These are phyloP conservation scores for Trypanosoma melophagium DNA, from an alignment of 208 protist species.

Conservation along the genomic window DNA sequence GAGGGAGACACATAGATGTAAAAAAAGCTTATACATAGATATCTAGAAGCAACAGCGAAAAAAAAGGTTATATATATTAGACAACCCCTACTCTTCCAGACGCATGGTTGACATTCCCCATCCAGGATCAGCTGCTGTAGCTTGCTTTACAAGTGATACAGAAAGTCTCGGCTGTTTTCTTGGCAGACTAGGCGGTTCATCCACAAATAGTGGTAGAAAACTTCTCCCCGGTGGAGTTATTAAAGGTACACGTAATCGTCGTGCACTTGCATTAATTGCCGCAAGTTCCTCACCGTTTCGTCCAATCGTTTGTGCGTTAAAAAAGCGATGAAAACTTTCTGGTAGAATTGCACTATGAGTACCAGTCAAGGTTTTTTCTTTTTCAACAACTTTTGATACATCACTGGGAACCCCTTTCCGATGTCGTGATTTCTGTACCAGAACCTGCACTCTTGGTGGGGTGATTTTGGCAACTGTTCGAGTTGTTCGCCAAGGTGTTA, in stretches of 20 bases:
- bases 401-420: neutral
- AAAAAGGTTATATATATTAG: neutral
- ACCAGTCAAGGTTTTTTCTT: neutral
- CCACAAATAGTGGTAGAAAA: too few relatives aligned
- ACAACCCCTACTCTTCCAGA: neutral
- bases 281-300: conserved; percentile 6
- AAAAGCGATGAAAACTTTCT: neutral
- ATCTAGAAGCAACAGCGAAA: too few relatives aligned
- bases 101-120: conserved; percentile 8
- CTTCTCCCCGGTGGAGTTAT: neutral
- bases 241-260: neutral
- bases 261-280: conserved; percentile 4
- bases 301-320: neutral
- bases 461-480: neutral
- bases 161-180: neutral
- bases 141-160: neutral
- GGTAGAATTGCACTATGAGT: neutral
- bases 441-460: conserved; percentile 1
- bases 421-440: neutral
- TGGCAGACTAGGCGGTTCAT: neutral
- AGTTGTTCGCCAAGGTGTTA: neutral
- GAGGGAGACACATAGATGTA: too few relatives aligned
- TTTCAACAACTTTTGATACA: neutral
- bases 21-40: too few relatives aligned
- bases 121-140: conserved; percentile 11